Evolutionary conservation across 78 protist genomes (phyloP).

Genomic region (slime mould (Dictyostelium discoideum)): dicty_2.7 NC_007088.5:3526501-3527000

Average conservation of each 20-base stretch:
- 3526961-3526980: no score
- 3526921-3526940: not conserved
- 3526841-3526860: not conserved
- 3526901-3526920: not conserved
- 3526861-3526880: not conserved
- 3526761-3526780: not conserved
- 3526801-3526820: not conserved
- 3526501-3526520: no score
- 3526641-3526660: not conserved
- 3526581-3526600: not conserved
- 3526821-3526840: not conserved
- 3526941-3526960: not conserved
- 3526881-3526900: not conserved
- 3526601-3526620: not conserved
- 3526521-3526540: no score
- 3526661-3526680: not conserved
- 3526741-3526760: not conserved
- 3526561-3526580: not conserved
- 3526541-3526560: not conserved
- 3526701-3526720: not conserved
- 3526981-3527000: not conserved
- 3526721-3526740: not conserved
- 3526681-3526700: not conserved
- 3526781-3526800: not conserved
- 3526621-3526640: not conserved